Base-by-base conservation (phyloP, 129 eudicot species). In the Calendula officinalis region DNA sequence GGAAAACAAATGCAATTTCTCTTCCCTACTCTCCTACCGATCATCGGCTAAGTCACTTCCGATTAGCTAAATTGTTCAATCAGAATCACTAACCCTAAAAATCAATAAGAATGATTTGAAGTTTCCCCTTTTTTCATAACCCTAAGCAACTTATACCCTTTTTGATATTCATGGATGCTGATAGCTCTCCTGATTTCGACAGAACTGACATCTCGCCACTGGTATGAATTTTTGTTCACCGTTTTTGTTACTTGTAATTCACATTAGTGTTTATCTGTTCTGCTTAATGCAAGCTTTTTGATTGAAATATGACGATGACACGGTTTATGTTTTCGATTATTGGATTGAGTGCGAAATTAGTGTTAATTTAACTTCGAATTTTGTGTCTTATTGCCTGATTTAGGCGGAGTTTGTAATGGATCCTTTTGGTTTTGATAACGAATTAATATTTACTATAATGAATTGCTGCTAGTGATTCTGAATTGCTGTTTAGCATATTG, bases 111-210 rank as follows among this genome's bases (percentile, higher is more conserved):
- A 45, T 64, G 60, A 22, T 64, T 64, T 73, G 55, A 73, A 73
- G 12, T 48, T 65, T 4, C 71, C 71, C 78, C 64, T 61, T 10
- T 52, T 70, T 59, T 70, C 40, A 53, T 56, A 72, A 62, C 77
- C 77, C 77, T 72, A 72, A 51, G 62, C 40, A 36, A 11, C 37
- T 39, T 5, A 7, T 9, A 72, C 63, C 42, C 76, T 15, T 15
- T 52, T 37, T 4, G n/a, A 34, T 16, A 51, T 13, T 34, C 54
- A 61, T 71, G 76, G 73, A 53, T 74, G 62, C 46, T 48, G 61
- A 38, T 56, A 74, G 78, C 55, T 73, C 78, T 39, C 78, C 72
- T 47, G 78, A 74, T 66, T 74, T 74, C 55, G 78, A 74, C 68
- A 66, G 78, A 66, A 49, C 68, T 39, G 67, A 74, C 73, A 66